Evolutionary conservation across 2,329 filamentous ascomycete species (phyloP).

Genomic region (Coleophoma crateriformis): DNA sequence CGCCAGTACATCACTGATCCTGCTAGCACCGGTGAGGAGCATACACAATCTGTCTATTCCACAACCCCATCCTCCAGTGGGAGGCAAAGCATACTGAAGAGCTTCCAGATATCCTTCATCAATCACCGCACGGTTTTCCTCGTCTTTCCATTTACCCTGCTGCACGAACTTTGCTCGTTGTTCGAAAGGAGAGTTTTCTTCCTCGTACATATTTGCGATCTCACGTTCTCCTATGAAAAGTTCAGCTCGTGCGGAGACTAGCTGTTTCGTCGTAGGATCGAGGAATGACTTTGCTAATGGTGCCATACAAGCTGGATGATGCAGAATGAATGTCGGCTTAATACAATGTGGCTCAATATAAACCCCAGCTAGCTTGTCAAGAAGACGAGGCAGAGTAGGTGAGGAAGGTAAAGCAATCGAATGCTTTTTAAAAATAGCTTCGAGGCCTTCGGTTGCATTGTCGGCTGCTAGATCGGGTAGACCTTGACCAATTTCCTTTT

Average conservation of each 20-base stretch:
- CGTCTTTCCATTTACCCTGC: conserved; percentile 38
- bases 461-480: conserved; percentile 33
- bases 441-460: conserved; percentile 53
- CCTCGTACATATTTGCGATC: conserved; percentile 95
- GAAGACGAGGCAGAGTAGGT: conserved; percentile 60
- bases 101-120: conserved; percentile 76
- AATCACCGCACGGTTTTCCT: conserved; percentile 23
- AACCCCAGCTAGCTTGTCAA: conserved; percentile 71
- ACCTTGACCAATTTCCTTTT: conserved; percentile 52
- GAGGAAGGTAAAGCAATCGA: conserved; percentile 42
- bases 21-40: conserved; percentile 73
- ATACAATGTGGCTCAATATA: conserved; percentile 76
- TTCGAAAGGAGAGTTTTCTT: conserved; percentile 88
- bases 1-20: conserved; percentile 79
- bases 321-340: conserved; percentile 74
- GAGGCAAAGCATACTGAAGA: conserved; percentile 84
- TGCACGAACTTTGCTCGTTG: conserved; percentile 78
- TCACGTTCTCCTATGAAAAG: conserved; percentile 78
- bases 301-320: conserved; percentile 87
- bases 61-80: conserved; percentile 94
- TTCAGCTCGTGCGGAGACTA: conserved; percentile 76
- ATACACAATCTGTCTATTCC: conserved; percentile 89
- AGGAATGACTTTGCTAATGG: conserved; percentile 84
- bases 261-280: conserved; percentile 65
- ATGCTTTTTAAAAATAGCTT: conserved; percentile 45